Evolutionary conservation across 371 early-diverging fungal species (phyloP).

Genomic region (Haplosporangium sp.): DNA sequence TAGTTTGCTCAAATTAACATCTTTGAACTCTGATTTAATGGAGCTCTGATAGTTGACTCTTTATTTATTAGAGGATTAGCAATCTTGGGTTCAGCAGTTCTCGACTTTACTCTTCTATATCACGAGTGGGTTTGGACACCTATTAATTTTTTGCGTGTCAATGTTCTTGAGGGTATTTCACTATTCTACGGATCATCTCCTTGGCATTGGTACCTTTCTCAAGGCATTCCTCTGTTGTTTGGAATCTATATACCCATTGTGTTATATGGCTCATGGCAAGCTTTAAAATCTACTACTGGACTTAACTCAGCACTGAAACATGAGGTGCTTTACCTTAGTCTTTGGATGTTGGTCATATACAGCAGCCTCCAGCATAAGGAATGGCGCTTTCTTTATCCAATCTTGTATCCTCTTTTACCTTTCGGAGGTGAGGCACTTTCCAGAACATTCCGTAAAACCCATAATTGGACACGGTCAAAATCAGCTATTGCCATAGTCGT

Average conservation of each 20-base stretch:
- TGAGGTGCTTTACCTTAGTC: slow-evolving; percentile 50
- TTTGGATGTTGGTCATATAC: slow-evolving; percentile 72
- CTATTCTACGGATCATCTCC: slow-evolving; percentile 91
- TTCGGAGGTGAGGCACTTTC: slow-evolving; percentile 71
- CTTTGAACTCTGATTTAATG: not conserved
- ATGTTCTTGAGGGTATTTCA: slow-evolving; percentile 81
- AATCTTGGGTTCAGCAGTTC: slow-evolving; percentile 57
- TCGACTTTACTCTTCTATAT: slow-evolving; percentile 75
- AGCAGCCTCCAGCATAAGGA: slow-evolving; percentile 92
- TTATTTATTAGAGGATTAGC: slow-evolving; percentile 51
- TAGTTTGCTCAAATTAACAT: not conserved
- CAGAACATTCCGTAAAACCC: slow-evolving; percentile 25
- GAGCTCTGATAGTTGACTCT: not conserved
- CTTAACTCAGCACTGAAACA: slow-evolving; percentile 29
- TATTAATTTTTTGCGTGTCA: slow-evolving; percentile 81
- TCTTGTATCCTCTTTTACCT: slow-evolving; percentile 81
- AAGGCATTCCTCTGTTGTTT: slow-evolving; percentile 83
- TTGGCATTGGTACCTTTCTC: slow-evolving; percentile 91
- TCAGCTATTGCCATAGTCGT: slow-evolving; percentile 16
- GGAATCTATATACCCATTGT: slow-evolving; percentile 79
- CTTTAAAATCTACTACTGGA: slow-evolving; percentile 13
- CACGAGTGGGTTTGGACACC: slow-evolving; percentile 73
- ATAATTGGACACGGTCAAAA: slow-evolving; percentile 13
- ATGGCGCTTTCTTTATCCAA: slow-evolving; percentile 89
- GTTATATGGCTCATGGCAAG: slow-evolving; percentile 58